These are phyloP conservation scores for Fusarium praegraminearum DNA, from an alignment of 2,329 filamentous ascomycete genomes.

Conservation along the genomic window DNA sequence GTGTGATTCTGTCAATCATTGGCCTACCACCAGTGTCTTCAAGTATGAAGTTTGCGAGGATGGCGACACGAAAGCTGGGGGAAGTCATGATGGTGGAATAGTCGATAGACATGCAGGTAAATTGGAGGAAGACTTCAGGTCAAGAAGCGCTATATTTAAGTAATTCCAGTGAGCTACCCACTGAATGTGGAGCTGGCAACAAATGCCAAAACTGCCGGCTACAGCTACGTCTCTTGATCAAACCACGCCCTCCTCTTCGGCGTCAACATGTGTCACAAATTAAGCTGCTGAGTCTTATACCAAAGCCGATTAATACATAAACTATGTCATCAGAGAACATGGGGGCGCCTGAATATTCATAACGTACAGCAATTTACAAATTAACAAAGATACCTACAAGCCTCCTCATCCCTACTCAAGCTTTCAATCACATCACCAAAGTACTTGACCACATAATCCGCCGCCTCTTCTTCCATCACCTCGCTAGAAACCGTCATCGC, in stretches of 20 bases:
- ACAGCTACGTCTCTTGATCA: not conserved
- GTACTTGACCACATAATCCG: constrained; percentile 1
- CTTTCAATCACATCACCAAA: not conserved
- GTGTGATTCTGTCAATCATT: not conserved
- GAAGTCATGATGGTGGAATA: not conserved
- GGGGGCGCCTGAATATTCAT: not conserved
- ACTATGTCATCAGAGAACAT: not conserved
- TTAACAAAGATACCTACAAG: not conserved
- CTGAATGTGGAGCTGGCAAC: not conserved
- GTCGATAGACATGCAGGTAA: not conserved
- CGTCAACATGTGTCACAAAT: not conserved
- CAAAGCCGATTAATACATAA: not conserved
- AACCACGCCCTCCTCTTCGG: not conserved
- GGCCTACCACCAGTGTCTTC: not conserved
- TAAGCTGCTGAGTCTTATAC: not conserved
- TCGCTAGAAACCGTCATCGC: constrained; percentile 5
- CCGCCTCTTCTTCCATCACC: not conserved
- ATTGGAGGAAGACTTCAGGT: not conserved
- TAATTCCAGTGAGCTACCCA: not conserved
- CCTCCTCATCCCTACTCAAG: not conserved
- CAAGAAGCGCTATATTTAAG: not conserved
- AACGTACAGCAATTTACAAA: not conserved
- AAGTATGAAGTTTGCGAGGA: constrained; percentile 1
- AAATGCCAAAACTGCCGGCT: not conserved
- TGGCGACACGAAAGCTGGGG: not conserved